These are phyloP conservation scores for Clavariopsis aquatica DNA, from an alignment of 495 filamentous ascomycete genomes.

Conservation along the genomic window DNA sequence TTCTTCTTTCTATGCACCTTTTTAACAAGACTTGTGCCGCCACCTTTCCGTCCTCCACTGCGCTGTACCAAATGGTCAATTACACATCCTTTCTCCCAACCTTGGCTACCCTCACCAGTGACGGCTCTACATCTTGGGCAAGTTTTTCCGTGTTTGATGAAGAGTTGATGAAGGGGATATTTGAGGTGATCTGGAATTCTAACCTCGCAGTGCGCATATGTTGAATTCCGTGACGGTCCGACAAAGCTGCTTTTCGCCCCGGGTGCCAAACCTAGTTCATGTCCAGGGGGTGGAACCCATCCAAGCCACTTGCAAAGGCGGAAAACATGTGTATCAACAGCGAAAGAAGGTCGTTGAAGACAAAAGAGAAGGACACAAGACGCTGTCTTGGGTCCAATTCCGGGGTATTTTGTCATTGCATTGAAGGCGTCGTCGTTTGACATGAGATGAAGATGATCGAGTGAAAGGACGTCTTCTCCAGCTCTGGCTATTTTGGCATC, in stretches of 20 bases:
- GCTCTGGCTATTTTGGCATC: slow-evolving; percentile 55
- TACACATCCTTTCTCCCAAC: slow-evolving; percentile 49
- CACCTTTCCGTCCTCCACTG: slow-evolving; percentile 42
- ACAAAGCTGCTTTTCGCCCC: slow-evolving; percentile 44
- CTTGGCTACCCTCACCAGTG: slow-evolving; percentile 43
- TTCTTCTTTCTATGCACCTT: slow-evolving; percentile 32
- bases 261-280: slow-evolving; percentile 23
- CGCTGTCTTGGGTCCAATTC: slow-evolving; percentile 89
- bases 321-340: slow-evolving; percentile 52
- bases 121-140: slow-evolving; percentile 75
- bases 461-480: slow-evolving; percentile 61
- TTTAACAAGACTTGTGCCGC: not conserved
- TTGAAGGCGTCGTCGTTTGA: slow-evolving; percentile 68
- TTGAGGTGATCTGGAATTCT: slow-evolving; percentile 82
- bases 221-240: slow-evolving; percentile 60
- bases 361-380: slow-evolving; percentile 66
- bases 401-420: slow-evolving; percentile 73
- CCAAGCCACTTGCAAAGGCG: slow-evolving; percentile 80
- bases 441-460: slow-evolving; percentile 76
- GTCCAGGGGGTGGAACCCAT: slow-evolving; percentile 67
- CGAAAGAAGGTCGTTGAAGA: slow-evolving; percentile 51
- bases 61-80: slow-evolving; percentile 50
- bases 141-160: slow-evolving; percentile 81
- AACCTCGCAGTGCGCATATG: slow-evolving; percentile 79
- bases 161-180: slow-evolving; percentile 82